phyloP scores from a whole-genome alignment of 164 flowering plant species.

The Macadamia tetraphylla region DNA sequence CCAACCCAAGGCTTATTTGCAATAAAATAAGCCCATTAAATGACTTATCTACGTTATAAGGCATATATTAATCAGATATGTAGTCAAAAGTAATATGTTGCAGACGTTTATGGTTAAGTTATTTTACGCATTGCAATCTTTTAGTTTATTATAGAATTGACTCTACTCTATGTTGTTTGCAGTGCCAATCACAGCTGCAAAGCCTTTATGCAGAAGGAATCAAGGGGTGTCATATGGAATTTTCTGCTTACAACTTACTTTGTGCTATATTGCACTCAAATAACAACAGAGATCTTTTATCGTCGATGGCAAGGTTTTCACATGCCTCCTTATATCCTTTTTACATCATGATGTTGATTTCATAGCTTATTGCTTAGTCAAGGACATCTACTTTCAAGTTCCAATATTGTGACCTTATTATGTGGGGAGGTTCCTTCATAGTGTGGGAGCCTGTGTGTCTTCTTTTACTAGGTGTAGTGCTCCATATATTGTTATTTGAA shows the following conservation, averaged over 20 bases:
- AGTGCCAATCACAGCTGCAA: constrained; percentile 94
- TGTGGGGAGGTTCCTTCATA: too few relatives aligned
- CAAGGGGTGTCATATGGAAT: constrained; percentile 80
- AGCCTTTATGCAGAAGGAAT: constrained; percentile 91
- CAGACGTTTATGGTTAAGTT: neutral
- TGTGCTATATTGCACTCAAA: constrained; percentile 84
- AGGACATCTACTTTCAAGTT: too few relatives aligned
- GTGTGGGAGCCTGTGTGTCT: neutral
- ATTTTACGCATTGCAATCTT: neutral
- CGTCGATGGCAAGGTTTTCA: constrained; percentile 82
- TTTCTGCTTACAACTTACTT: constrained; percentile 86
- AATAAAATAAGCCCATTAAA: too few relatives aligned
- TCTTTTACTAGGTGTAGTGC: neutral
- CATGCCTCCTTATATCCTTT: neutral
- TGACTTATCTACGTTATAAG: too few relatives aligned
- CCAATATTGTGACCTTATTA: too few relatives aligned
- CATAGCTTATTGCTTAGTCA: too few relatives aligned
- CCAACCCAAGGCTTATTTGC: too few relatives aligned
- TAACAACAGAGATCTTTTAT: constrained; percentile 75
- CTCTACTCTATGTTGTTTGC: constrained; percentile 22
- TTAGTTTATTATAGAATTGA: neutral
- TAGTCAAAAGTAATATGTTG: neutral
- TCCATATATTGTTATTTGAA: too few relatives aligned
- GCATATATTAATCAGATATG: too few relatives aligned
- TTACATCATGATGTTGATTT: neutral